Conservation (phyloP, 805 yeast species). For the Pichia cephalocereana region DNA sequence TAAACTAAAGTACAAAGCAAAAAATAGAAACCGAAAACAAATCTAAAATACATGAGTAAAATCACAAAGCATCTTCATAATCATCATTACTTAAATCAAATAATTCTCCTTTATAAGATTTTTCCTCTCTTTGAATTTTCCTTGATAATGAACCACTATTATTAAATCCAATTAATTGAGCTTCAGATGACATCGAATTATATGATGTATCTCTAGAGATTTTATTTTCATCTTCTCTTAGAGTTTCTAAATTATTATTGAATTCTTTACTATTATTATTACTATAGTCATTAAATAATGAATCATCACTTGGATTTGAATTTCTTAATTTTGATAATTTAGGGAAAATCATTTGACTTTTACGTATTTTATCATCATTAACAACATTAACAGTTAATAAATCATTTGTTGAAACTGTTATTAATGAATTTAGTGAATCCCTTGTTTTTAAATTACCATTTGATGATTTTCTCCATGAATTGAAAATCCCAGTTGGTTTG, state of each 20-base stretch:
- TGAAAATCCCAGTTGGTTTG: conserved; percentile 27
- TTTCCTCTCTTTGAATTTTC: conserved; percentile 3
- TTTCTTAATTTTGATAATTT: conserved; percentile 2
- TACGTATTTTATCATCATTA: conserved; percentile 41
- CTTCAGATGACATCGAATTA: conserved; percentile 6
- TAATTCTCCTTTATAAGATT: conserved; percentile 7
- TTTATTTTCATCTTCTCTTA: conserved; percentile 4
- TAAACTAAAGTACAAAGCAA: too few species aligned
- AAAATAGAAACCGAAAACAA: background rate
- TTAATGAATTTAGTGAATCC: conserved; percentile 61
- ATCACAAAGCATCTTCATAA: background rate
- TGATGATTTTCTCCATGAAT: conserved; percentile 50
- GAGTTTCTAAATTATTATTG: conserved; percentile 1
- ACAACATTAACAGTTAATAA: conserved; percentile 71
- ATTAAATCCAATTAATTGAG: conserved; percentile 10
- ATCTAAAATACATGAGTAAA: background rate
- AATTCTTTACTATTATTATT: background rate
- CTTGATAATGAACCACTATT: conserved; percentile 5
- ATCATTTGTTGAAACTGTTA: conserved; percentile 81
- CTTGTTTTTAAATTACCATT: conserved; percentile 38
- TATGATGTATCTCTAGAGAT: conserved; percentile 7
- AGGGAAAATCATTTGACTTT: conserved; percentile 20
- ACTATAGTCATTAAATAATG: background rate
- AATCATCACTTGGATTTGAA: conserved; percentile 1
- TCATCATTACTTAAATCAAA: background rate